phyloP scores from a whole-genome alignment of 2,329 filamentous ascomycete genomes.

The Pseudogymnoascus destructans region DNA sequence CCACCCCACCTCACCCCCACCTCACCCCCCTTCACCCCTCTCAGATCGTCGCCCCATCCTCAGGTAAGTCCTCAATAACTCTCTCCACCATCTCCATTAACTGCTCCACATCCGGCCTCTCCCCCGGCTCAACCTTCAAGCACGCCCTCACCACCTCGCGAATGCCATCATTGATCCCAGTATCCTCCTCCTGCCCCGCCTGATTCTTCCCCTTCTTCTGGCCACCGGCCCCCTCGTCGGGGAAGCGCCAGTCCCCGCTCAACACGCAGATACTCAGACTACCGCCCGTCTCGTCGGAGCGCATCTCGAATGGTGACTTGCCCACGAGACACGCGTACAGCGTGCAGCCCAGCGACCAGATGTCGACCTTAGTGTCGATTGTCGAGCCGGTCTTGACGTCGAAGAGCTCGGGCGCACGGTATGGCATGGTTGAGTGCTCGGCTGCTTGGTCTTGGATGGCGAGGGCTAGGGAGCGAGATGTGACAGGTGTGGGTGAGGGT shows the following conservation, averaged over 20 bases:
- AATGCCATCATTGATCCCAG: conserved; percentile 63
- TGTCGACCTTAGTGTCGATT: conserved; percentile 93
- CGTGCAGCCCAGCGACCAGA: conserved; percentile 97
- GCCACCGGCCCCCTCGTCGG: conserved; percentile 62
- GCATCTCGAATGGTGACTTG: conserved; percentile 92
- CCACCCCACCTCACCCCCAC: neutral
- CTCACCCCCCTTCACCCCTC: neutral
- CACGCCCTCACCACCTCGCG: conserved; percentile 81
- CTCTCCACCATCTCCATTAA: conserved; percentile 66
- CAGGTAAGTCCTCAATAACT: conserved; percentile 54
- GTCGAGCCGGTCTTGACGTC: conserved; percentile 88
- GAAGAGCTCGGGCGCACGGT: conserved; percentile 93
- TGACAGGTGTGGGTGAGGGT: conserved; percentile 76
- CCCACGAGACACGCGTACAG: conserved; percentile 92
- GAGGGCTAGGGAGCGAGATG: conserved; percentile 77
- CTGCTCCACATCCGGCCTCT: conserved; percentile 77
- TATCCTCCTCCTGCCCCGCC: conserved; percentile 24
- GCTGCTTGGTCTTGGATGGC: conserved; percentile 89
- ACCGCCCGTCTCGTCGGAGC: conserved; percentile 90
- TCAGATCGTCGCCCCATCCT: conserved; percentile 34
- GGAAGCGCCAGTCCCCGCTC: conserved; percentile 92
- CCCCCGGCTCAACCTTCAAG: conserved; percentile 71
- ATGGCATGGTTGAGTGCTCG: conserved; percentile 97
- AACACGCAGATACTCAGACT: conserved; percentile 85
- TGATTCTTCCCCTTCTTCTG: conserved; percentile 26